Evolutionary conservation across 139 green algal genomes (phyloP).

Genomic region (Astrephomene gubernaculifera): DNA sequence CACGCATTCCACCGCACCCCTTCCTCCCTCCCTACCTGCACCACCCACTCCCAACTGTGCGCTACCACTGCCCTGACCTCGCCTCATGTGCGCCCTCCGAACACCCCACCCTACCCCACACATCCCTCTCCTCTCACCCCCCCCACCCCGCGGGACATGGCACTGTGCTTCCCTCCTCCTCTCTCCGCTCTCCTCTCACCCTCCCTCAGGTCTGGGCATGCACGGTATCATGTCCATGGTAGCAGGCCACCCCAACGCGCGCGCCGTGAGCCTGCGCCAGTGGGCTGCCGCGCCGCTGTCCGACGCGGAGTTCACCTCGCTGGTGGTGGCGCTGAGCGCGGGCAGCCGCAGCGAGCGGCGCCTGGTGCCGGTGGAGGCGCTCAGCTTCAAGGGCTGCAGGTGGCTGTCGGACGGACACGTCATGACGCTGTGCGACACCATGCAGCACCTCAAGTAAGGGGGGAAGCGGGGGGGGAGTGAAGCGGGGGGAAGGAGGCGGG

Average conservation of each 20-base stretch:
- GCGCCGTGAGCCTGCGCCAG: slow-evolving; percentile 44
- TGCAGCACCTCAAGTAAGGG: slow-evolving; percentile 56
- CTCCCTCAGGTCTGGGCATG: slow-evolving; percentile 39
- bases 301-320: slow-evolving; percentile 44
- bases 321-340: slow-evolving; percentile 31
- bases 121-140: too few species aligned
- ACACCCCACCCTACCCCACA: too few species aligned
- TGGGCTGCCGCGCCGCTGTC: slow-evolving; percentile 30
- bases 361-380: slow-evolving; percentile 43
- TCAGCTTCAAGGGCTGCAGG: slow-evolving; percentile 53
- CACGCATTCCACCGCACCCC: too few species aligned
- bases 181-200: too few species aligned
- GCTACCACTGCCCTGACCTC: too few species aligned
- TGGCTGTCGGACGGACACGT: slow-evolving; percentile 46
- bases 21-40: too few species aligned
- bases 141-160: too few species aligned
- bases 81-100: too few species aligned
- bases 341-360: slow-evolving; percentile 32
- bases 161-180: too few species aligned
- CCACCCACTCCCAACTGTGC: too few species aligned
- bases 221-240: slow-evolving; percentile 53
- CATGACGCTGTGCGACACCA: slow-evolving; percentile 40
- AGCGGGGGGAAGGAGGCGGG: background rate
- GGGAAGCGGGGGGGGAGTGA: background rate
- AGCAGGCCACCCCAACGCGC: slow-evolving; percentile 52